Evolutionary conservation across 2,329 filamentous ascomycete species (phyloP).

Genomic region (Aureobasidium zeae): DNA sequence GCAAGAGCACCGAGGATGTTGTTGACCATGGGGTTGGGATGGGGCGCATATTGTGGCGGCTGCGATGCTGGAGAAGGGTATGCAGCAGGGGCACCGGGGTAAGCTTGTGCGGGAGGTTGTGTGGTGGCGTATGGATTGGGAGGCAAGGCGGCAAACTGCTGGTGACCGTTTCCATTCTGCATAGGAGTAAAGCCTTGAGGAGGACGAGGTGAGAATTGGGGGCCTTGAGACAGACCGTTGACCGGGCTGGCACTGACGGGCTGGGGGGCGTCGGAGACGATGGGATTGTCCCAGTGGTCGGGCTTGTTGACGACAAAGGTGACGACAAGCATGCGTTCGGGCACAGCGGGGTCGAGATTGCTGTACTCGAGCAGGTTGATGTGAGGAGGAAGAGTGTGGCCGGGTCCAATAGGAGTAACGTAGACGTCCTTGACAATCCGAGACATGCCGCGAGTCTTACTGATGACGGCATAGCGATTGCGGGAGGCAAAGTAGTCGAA

Average conservation of each 20-base stretch:
- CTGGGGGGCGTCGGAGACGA: constrained; percentile 12
- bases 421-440: constrained; percentile 79
- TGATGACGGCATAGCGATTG: constrained; percentile 78
- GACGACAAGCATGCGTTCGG: constrained; percentile 69
- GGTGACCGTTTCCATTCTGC: constrained; percentile 18
- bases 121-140: constrained; percentile 33
- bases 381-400: constrained; percentile 66
- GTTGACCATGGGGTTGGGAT: constrained; percentile 30
- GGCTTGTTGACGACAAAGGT: constrained; percentile 62
- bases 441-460: constrained; percentile 50
- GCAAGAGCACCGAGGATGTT: constrained; percentile 36
- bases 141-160: constrained; percentile 25
- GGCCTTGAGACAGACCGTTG: constrained; percentile 27
- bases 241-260: constrained; percentile 20
- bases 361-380: constrained; percentile 82
- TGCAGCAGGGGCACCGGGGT: constrained; percentile 22
- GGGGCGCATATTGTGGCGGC: constrained; percentile 16
- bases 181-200: constrained; percentile 20
- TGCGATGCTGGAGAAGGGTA: constrained; percentile 18
- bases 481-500: constrained; percentile 79
- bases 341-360: constrained; percentile 59
- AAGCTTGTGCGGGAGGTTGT: constrained; percentile 27
- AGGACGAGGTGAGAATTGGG: constrained; percentile 33
- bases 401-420: constrained; percentile 72
- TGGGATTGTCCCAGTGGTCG: constrained; percentile 26